Percentiles rank a stretch among this genome's conserved stretches.
phyloP scores from a whole-genome alignment of 75 land plant genomes.

The Larix kaempferi region DNA sequence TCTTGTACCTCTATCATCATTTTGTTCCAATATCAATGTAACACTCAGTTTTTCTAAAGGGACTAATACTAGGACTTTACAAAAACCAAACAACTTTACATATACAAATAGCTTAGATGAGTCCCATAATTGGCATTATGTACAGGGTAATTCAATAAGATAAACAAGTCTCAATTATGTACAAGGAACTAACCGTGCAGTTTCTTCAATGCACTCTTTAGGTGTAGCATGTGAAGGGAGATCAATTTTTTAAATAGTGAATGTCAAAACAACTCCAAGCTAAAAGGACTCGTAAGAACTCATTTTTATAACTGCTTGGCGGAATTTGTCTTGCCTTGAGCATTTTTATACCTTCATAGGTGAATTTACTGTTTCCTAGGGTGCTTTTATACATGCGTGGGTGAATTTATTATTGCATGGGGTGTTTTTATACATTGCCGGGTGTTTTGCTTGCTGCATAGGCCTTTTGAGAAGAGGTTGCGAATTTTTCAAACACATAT shows the following conservation, averaged over 20 bases:
- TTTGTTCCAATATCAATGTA: too few relatives aligned
- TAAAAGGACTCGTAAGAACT: conserved; percentile 79
- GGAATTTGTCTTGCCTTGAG: too few relatives aligned
- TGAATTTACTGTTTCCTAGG: too few relatives aligned
- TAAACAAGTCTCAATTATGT: background rate
- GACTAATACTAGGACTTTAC: background rate
- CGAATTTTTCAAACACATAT: too few relatives aligned
- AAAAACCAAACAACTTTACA: background rate
- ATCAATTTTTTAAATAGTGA: conserved; percentile 69
- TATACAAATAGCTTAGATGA: background rate
- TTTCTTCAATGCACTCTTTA: conserved; percentile 70
- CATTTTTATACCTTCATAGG: too few relatives aligned
- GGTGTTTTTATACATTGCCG: too few relatives aligned
- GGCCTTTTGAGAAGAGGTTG: too few relatives aligned
- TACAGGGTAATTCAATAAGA: background rate
- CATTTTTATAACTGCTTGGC: conserved; percentile 28
- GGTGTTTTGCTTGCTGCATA: too few relatives aligned
- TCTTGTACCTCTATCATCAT: too few relatives aligned
- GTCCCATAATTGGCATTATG: background rate
- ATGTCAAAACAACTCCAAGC: conserved; percentile 89
- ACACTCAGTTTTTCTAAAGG: background rate
- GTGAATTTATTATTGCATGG: too few relatives aligned
- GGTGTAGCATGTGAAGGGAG: conserved; percentile 74
- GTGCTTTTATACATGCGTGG: too few relatives aligned
- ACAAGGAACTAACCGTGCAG: conserved; percentile 50